Percentiles rank a stretch among this genome's conserved stretches.
Evolutionary conservation across 1,284 basidiomycete genomes (phyloP).

Genomic region (Schizopora paradoxa): DNA sequence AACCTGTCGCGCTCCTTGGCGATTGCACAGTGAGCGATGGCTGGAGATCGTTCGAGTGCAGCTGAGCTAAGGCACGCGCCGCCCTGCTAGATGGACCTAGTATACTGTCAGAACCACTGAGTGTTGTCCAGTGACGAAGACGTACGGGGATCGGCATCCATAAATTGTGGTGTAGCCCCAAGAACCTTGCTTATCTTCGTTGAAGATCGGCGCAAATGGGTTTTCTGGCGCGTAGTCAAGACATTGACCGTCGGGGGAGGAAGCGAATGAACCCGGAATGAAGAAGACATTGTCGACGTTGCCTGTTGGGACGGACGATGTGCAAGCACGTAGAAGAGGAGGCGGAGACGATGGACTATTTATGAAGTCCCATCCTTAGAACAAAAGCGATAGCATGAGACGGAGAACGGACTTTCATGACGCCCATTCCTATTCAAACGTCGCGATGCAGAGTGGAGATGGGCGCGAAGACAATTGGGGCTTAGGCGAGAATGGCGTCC

Average conservation of each 20-base stretch:
- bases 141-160: conserved; percentile 7
- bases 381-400: no score
- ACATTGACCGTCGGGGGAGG: conserved; percentile 16
- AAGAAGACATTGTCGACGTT: conserved; percentile 4
- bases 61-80: not conserved
- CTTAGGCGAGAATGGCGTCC: no score
- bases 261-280: conserved; percentile 7
- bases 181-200: conserved; percentile 13
- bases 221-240: conserved; percentile 9
- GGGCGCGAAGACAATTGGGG: no score
- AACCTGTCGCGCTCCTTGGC: not conserved
- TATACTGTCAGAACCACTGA: no score
- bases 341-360: no score
- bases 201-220: conserved; percentile 11
- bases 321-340: no score
- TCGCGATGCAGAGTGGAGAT: no score
- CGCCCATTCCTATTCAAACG: no score
- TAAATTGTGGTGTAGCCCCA: conserved; percentile 14
- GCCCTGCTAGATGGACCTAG: not conserved
- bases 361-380: no score
- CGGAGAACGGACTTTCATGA: no score
- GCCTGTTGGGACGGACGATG: no score
- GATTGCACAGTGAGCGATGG: conserved; percentile 10
- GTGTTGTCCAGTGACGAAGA: not conserved
- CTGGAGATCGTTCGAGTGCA: conserved; percentile 7